Percentiles rank a stretch among this genome's conserved stretches.
phyloP scores from a whole-genome alignment of 2,329 filamentous ascomycete species.

The Bertia moriformis region DNA sequence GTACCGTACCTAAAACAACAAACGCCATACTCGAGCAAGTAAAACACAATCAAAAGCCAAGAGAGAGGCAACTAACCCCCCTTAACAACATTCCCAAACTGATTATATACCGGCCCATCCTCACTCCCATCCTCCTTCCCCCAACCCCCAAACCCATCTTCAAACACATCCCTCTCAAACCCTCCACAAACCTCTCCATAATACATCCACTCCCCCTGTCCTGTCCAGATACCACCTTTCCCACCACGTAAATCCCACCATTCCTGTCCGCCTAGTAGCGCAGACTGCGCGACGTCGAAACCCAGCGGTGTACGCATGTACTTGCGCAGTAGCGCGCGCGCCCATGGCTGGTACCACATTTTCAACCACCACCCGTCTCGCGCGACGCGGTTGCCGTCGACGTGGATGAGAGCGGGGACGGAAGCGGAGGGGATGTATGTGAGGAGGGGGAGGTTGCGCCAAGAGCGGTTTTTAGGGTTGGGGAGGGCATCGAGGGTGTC shows the following conservation, averaged over 20 bases:
- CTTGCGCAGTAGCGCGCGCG: conserved; percentile 30
- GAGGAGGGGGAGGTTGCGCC: conserved; percentile 24
- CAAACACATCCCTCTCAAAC: conserved; percentile 26
- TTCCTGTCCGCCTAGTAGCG: conserved; percentile 26
- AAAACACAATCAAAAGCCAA: too few relatives aligned
- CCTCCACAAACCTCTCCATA: conserved; percentile 30
- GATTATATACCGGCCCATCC: conserved; percentile 18
- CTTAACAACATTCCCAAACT: conserved; percentile 18
- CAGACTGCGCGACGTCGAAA: conserved; percentile 22
- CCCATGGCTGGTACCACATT: conserved; percentile 31
- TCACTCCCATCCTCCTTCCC: conserved; percentile 12
- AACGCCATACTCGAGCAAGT: too few relatives aligned
- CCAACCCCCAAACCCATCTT: conserved; percentile 26
- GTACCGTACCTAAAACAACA: too few relatives aligned
- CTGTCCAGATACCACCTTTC: conserved; percentile 36
- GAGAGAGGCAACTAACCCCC: too few relatives aligned
- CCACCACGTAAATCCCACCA: conserved; percentile 33
- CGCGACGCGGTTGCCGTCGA: conserved; percentile 14
- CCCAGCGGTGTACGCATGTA: conserved; percentile 27
- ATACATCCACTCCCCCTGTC: conserved; percentile 27
- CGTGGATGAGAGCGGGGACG: conserved; percentile 25
- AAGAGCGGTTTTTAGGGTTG: conserved; percentile 18
- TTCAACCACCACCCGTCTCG: conserved; percentile 20
- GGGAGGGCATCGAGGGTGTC: conserved; percentile 24
- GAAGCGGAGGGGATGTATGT: conserved; percentile 30